Conservation (phyloP, 2,329 filamentous ascomycete species). For the Pyrenophora seminiperda region DNA sequence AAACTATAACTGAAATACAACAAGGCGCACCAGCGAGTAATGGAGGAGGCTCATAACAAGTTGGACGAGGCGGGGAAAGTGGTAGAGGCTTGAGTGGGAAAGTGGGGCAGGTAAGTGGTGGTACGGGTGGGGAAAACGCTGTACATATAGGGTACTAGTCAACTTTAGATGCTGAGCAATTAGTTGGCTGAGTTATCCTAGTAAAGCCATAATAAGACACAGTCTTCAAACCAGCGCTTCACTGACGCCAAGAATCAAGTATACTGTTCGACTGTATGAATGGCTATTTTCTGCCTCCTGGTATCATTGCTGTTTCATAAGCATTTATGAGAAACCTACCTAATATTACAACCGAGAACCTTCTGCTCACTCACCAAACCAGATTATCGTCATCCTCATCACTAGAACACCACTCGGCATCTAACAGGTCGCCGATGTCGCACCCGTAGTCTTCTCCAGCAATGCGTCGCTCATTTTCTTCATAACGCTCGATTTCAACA, state of each 20-base stretch:
- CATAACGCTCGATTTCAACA: conserved; percentile 1
- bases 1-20: neutral
- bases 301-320: conserved; percentile 11
- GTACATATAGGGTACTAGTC: too few relatives aligned
- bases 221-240: neutral
- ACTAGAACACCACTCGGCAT: conserved; percentile 13
- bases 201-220: neutral
- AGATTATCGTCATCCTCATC: conserved; percentile 9
- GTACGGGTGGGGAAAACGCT: too few relatives aligned
- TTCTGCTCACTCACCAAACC: neutral
- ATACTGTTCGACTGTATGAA: neutral
- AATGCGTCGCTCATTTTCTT: neutral
- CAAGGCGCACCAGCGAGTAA: too few relatives aligned
- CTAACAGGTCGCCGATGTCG: conserved; percentile 8
- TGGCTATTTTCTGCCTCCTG: conserved; percentile 10
- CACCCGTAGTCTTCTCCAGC: conserved; percentile 12
- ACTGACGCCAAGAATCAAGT: neutral
- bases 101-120: too few relatives aligned
- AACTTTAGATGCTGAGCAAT: too few relatives aligned
- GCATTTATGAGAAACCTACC: neutral
- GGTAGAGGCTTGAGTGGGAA: too few relatives aligned
- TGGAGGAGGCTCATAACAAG: too few relatives aligned
- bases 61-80: too few relatives aligned
- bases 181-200: too few relatives aligned
- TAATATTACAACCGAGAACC: conserved; percentile 6